phyloP scores from a whole-genome alignment of 75 land plant species.

The Picea glauca region DNA sequence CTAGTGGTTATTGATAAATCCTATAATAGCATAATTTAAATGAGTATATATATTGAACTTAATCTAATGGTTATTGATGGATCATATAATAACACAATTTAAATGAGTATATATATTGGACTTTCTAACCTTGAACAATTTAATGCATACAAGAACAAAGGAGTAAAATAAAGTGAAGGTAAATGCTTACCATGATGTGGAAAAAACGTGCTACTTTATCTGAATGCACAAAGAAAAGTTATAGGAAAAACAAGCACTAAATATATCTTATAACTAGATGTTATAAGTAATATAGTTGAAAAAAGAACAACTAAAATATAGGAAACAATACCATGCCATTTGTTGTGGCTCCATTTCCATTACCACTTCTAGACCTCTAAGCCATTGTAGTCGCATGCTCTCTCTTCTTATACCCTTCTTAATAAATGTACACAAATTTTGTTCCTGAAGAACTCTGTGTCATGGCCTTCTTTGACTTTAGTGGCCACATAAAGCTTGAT shows the following conservation, averaged over 20 bases:
- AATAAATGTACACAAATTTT: too few species aligned
- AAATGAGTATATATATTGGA: not conserved
- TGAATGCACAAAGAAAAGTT: not conserved
- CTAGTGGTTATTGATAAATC: not conserved
- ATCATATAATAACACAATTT: not conserved
- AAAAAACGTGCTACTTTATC: not conserved
- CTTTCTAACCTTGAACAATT: not conserved
- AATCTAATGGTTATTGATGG: not conserved
- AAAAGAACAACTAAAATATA: not conserved
- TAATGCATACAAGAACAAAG: not conserved
- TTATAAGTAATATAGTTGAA: not conserved
- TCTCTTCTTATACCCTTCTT: not conserved
- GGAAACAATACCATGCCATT: constrained; percentile 33
- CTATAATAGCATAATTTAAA: not conserved
- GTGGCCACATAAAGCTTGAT: too few species aligned
- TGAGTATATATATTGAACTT: not conserved
- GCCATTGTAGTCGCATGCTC: constrained; percentile 38
- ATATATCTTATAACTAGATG: not conserved
- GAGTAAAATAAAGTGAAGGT: not conserved
- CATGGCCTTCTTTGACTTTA: too few species aligned
- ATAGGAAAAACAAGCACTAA: not conserved
- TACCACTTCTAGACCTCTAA: constrained; percentile 38
- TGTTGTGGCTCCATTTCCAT: constrained; percentile 37
- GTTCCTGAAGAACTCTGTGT: too few species aligned
- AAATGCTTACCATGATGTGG: not conserved